A percentile compares a stretch with the other conserved stretches of the same genome.
These are phyloP conservation scores for Cenchrus fungigraminus DNA, from an alignment of 176 grass and related monocot species.

Conservation along the genomic window DNA sequence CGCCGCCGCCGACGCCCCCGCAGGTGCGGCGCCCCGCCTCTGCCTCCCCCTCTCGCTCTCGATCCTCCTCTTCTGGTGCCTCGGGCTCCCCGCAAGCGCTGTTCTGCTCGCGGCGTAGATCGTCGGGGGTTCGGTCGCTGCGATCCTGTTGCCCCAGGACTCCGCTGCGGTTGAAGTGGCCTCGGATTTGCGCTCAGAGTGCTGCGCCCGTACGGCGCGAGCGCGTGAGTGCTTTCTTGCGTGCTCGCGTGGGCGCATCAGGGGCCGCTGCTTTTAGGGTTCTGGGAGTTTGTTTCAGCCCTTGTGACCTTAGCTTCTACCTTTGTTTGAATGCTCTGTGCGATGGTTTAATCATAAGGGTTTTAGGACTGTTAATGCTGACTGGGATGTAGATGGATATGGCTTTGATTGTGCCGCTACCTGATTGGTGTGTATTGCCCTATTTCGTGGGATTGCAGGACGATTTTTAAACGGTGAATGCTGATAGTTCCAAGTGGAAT, in stretches of 20 bases:
- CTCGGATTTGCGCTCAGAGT: neutral
- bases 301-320: neutral
- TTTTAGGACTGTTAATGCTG: constrained; percentile 32
- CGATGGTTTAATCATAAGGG: constrained; percentile 39
- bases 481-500: constrained; percentile 10
- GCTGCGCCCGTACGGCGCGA: neutral
- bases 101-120: neutral
- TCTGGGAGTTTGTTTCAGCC: constrained; percentile 22
- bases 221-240: neutral
- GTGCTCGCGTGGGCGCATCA: neutral
- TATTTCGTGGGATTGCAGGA: neutral
- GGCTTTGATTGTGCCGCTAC: neutral
- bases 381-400: neutral
- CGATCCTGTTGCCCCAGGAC: neutral
- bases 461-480: neutral
- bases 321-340: neutral
- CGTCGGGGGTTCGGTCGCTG: neutral
- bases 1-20: neutral
- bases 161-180: neutral
- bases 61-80: neutral
- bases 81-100: neutral
- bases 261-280: constrained; percentile 22
- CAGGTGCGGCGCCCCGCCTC: constrained; percentile 14
- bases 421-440: neutral
- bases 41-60: neutral